Base-by-base conservation (phyloP, 495 filamentous ascomycete genomes). In the Neurospora pannonica region DNA sequence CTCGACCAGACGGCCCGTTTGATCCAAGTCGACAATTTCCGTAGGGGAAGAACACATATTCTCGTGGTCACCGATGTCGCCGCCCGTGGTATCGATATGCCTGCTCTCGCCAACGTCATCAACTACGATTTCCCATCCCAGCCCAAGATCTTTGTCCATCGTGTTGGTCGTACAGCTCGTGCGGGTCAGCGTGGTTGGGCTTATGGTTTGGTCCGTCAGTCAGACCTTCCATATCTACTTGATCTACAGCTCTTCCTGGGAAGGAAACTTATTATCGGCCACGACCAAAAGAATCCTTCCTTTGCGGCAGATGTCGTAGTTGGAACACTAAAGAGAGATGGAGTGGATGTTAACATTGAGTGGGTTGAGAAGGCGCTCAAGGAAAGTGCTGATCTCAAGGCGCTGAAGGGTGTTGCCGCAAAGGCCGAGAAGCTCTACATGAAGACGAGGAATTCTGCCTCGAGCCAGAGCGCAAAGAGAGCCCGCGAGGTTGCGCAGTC, bases 61-160 rank as follows among this genome's bases (percentile, higher is more conserved):
- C 83, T 99, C 1, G 94, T 99, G n/a, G 95, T 97, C 39, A 99
- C 96, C 6, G 96, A 99, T 81, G 94, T 99, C 39, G 96, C 97
- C 15, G 96, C 96, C 13, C 88, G 96, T 85, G 96, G 96, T 87
- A 97, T 99, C 74, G 96, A 99, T 90, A 97, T 98, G 75, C 96
- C 96, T 0, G 86, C 97, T 39, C 89, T 99, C 13, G 94, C 94
- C 48, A 98, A 99, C 79, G 96, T 98, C 71, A 96, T 99, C 84
- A 98, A 99, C 85, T 99, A 97, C 85, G 94, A 98, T 76, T 98
- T 99, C 78, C 96, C 96, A 4, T 91, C 95, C 6, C 95, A 98
- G 77, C 94, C 96, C 34, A 99, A 99, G 82, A 90, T 98, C 21
- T 98, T 95, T 77, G 91, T 99, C 74, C 96, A 99, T 82, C 92